Evolutionary conservation across 2,329 filamentous ascomycete genomes (phyloP).

Genomic region (Pseudogymnoascus sp.): DNA sequence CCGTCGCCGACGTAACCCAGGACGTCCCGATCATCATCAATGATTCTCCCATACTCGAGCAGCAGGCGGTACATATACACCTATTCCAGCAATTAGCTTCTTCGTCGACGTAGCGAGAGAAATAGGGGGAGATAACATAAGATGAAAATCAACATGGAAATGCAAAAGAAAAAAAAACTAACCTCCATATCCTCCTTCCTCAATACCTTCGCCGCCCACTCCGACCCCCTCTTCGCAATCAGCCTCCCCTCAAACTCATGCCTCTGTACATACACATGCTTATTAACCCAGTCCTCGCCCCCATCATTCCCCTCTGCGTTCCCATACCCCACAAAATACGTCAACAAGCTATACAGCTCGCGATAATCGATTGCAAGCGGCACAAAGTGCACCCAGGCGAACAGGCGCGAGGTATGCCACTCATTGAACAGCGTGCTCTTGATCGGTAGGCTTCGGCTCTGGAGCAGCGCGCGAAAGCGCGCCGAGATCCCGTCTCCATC

Average conservation of each 20-base stretch:
- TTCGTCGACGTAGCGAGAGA: neutral
- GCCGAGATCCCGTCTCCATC: slow-evolving; percentile 68
- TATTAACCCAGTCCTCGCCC: slow-evolving; percentile 37
- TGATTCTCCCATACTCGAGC: slow-evolving; percentile 48
- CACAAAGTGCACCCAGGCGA: slow-evolving; percentile 74
- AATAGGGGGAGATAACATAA: slow-evolving; percentile 8
- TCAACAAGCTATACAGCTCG: slow-evolving; percentile 65
- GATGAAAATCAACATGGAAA: neutral
- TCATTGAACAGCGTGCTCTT: slow-evolving; percentile 73
- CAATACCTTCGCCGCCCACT: slow-evolving; percentile 64
- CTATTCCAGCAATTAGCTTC: slow-evolving; percentile 26
- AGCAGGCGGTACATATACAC: slow-evolving; percentile 58
- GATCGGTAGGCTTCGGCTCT: slow-evolving; percentile 61
- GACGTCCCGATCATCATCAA: slow-evolving; percentile 30
- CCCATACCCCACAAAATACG: slow-evolving; percentile 61
- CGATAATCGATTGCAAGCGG: slow-evolving; percentile 68
- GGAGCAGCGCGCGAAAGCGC: slow-evolving; percentile 60
- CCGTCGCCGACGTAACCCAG: slow-evolving; percentile 28
- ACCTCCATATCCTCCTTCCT: slow-evolving; percentile 65
- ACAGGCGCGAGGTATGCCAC: slow-evolving; percentile 68
- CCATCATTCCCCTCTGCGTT: slow-evolving; percentile 40
- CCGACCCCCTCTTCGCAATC: slow-evolving; percentile 56
- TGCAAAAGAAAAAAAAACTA: slow-evolving; percentile 34
- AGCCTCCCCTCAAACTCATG: slow-evolving; percentile 50
- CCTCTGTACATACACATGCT: slow-evolving; percentile 26